Percentiles rank a stretch among this genome's conserved stretches.
Evolutionary conservation across 805 yeast genomes (phyloP).

Genomic region (Suhomyces emberorum): DNA sequence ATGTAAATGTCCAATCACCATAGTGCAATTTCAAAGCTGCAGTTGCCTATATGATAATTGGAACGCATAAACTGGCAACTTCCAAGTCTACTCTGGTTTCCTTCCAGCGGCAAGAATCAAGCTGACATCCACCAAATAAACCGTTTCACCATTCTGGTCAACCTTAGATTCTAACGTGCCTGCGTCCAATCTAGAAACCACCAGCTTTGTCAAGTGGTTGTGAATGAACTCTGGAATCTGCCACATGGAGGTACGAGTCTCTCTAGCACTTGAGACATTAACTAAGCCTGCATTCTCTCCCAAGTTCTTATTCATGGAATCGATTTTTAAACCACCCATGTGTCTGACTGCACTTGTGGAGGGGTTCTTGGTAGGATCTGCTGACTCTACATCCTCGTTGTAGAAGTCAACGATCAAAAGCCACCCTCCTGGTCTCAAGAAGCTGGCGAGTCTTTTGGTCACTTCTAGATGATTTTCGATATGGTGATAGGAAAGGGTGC

Average conservation of each 20-base stretch:
- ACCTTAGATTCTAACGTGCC: conserved; percentile 14
- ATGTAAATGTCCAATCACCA: too few species aligned
- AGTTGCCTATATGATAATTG: too few species aligned
- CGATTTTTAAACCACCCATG: conserved; percentile 32
- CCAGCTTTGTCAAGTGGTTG: conserved; percentile 19
- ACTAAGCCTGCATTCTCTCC: conserved; percentile 17
- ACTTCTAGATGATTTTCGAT: conserved; percentile 28
- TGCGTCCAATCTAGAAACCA: conserved; percentile 10
- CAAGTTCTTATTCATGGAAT: conserved; percentile 20
- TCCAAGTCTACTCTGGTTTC: conserved; percentile 4
- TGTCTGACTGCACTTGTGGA: conserved; percentile 15
- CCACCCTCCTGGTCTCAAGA: conserved; percentile 33
- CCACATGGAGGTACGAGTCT: conserved; percentile 20
- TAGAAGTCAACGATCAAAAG: conserved; percentile 38
- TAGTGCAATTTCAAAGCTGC: too few species aligned
- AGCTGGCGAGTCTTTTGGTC: conserved; percentile 27
- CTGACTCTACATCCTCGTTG: conserved; percentile 24
- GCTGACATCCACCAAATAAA: conserved; percentile 14
- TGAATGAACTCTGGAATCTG: conserved; percentile 20
- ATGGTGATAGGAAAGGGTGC: conserved; percentile 41
- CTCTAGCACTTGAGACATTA: conserved; percentile 22
- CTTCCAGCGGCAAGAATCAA: conserved; percentile 30
- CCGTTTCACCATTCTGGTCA: conserved; percentile 9
- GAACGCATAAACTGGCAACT: too few species aligned
- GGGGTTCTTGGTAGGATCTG: background rate